Base-by-base conservation (phyloP, 1,139 yeast species). In the Pichia sorboxylosa region DNA sequence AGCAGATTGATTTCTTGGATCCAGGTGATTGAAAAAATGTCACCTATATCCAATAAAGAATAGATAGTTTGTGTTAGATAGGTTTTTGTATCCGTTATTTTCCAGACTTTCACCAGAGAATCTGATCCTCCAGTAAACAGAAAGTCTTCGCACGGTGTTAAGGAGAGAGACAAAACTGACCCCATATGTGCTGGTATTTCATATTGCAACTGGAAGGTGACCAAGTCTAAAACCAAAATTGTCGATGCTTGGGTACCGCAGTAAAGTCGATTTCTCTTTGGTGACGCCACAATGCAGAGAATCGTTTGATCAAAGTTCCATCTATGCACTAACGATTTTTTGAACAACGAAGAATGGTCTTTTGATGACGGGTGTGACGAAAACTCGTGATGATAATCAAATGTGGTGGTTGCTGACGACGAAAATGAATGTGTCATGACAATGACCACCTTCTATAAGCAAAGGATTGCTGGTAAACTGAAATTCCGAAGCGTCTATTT, bases 201-300 rank as follows among this genome's bases (percentile, higher is more conserved):
- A 26, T 57, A 59, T 32, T 61, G 63, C 38, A 65, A 52, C 29
- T 74, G 73, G 51, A 69, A 87, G 1, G 79, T 73, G n/a, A 57
- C 56, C 39, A 81, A 59, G 47, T 83, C 87, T 48, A 69, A 77
- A 1, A 83, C 75, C 26, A 83, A 56, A 31, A 90, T 79, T 45
- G 71, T 71, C n/a, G 93, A 82, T 46, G 80, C 82, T 47, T 87
- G 94, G 1, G 96, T 83, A n/a, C 98, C 98, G 37, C 94, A 92
- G 51, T 81, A 81, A 13, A 90, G 48, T 27, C 76, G 58, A 27
- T 69, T 63, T 36, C 67, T 66, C 20, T 55, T 54, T 0, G 81
- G 78, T 20, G 79, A 73, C 7, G 81, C 69, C 6, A 80, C 73
- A 18, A 83, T 72, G 31, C 94, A 78, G n/a, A 90, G 66, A 17